Evolutionary conservation across 2,329 filamentous ascomycete genomes (phyloP), one percentile per base, ranked within the genome.

Genomic region (Clonostachys byssicola): DNA sequence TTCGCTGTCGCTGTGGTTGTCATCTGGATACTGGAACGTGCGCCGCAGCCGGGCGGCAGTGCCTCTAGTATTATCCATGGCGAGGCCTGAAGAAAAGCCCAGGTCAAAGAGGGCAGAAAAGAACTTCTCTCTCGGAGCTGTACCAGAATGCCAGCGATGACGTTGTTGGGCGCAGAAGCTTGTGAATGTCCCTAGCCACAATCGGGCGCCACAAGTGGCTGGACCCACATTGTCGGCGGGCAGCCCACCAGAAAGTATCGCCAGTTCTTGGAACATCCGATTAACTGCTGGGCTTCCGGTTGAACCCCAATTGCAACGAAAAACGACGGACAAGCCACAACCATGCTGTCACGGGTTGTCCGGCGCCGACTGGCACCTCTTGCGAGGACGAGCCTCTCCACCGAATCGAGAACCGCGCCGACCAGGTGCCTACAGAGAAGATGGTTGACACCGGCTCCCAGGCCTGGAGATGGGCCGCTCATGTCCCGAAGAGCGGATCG

Each of bases 1-100:
- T 35, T 78, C 73, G 46, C 74, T 72, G 48, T 78, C 73, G 51
- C 75, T 47, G 47, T 55, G 72, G 43, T 76, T 74, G 57, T 86
- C 82, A 48, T 72, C 67, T 5, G 86, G 86, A 67, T 92, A 94
- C 51, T 78, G 80, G 67, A 95, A 94, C 9, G 88, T 86, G 57
- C 80, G 86, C 58, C 91, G 85, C 41, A 94, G 72, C 52, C 88
- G 83, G 45, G 87, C 72, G 39, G 66, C 65, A 1, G 71, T 57
- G 46, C 52, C 51, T 30, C 44, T 52, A n/a, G 54, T 42, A 40
- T 54, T 50, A 2, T 58, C 50, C 60, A 64, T 66, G 36, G 18
- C 33, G 36, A 9, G 17, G 36, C 12, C 20, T 7, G 12, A 40
- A n/a, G n/a, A 36, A 16, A 12, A n/a, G 17, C 6, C 20, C 17